Evolutionary conservation across 306 rosid genomes (phyloP).

Genomic region (Vigna angularis): DNA sequence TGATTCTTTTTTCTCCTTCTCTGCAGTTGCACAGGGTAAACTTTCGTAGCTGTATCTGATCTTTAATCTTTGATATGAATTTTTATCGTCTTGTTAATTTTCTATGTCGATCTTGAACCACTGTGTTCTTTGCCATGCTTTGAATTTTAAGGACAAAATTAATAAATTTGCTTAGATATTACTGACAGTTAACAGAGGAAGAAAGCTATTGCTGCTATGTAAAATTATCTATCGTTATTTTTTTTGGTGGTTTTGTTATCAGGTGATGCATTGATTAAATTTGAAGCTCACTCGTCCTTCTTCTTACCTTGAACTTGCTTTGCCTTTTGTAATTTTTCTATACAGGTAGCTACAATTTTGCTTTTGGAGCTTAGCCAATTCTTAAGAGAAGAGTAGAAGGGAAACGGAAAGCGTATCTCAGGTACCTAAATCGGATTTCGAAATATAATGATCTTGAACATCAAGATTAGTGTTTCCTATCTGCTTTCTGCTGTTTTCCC

Average conservation of each 20-base stretch:
- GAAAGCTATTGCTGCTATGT: background rate
- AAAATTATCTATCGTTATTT: slow-evolving; percentile 2
- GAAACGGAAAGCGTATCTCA: slow-evolving; percentile 41
- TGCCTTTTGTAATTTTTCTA: background rate
- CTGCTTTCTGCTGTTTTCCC: slow-evolving; percentile 13
- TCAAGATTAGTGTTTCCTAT: background rate
- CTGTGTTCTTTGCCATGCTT: background rate
- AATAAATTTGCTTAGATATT: background rate
- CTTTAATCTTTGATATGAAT: background rate
- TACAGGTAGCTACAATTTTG: slow-evolving; percentile 34
- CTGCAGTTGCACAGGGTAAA: slow-evolving; percentile 20
- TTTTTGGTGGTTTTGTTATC: slow-evolving; percentile 7
- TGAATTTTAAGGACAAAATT: background rate
- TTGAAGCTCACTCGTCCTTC: slow-evolving; percentile 29
- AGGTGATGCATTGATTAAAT: slow-evolving; percentile 6
- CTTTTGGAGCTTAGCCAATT: slow-evolving; percentile 39
- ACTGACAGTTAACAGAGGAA: background rate
- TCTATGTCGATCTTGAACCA: slow-evolving; percentile 5
- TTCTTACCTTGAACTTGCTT: slow-evolving; percentile 6
- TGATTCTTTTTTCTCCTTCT: background rate
- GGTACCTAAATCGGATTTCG: slow-evolving; percentile 49
- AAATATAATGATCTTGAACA: background rate
- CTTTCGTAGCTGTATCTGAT: background rate
- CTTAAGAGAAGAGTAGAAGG: slow-evolving; percentile 43
- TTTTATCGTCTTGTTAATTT: background rate